These are phyloP conservation scores for Hypoxylon sp. DNA, from an alignment of 2,329 filamentous ascomycete genomes.

Conservation along the genomic window DNA sequence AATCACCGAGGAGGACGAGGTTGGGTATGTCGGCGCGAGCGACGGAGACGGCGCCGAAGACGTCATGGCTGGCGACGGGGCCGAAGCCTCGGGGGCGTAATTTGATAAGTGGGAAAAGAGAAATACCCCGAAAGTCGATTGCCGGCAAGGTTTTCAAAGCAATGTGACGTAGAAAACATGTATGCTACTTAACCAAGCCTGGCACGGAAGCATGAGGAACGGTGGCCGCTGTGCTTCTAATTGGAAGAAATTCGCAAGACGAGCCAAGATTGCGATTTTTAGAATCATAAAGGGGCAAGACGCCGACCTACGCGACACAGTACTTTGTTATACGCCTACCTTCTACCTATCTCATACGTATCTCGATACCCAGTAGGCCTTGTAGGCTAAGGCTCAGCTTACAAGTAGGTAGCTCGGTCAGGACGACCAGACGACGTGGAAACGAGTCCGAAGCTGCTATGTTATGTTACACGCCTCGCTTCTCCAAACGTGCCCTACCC, in stretches of 20 bases:
- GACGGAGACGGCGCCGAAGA: constrained; percentile 41
- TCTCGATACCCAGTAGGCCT: too few relatives aligned
- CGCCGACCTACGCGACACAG: background rate
- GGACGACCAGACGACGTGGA: background rate
- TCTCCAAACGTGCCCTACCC: background rate
- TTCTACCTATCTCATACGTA: too few relatives aligned
- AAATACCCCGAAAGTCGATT: constrained; percentile 10
- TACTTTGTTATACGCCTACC: background rate
- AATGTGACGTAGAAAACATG: constrained; percentile 9
- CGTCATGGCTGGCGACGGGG: constrained; percentile 13
- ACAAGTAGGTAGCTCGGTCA: too few relatives aligned
- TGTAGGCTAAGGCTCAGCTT: too few relatives aligned
- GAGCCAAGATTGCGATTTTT: constrained; percentile 3
- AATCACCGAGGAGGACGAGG: constrained; percentile 44
- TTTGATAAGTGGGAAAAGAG: too few relatives aligned
- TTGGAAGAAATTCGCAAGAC: constrained; percentile 14
- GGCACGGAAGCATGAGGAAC: constrained; percentile 1
- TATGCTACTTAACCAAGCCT: constrained; percentile 3
- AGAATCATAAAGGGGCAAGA: constrained; percentile 1
- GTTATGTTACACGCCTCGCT: background rate
- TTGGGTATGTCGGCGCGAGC: constrained; percentile 37
- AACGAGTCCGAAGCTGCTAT: background rate
- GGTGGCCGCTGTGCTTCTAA: background rate
- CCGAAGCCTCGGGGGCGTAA: constrained; percentile 23
- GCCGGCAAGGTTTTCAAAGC: background rate